Base-by-base conservation (phyloP, 2,329 filamentous ascomycete species). In the Epichloe hybrida region DNA sequence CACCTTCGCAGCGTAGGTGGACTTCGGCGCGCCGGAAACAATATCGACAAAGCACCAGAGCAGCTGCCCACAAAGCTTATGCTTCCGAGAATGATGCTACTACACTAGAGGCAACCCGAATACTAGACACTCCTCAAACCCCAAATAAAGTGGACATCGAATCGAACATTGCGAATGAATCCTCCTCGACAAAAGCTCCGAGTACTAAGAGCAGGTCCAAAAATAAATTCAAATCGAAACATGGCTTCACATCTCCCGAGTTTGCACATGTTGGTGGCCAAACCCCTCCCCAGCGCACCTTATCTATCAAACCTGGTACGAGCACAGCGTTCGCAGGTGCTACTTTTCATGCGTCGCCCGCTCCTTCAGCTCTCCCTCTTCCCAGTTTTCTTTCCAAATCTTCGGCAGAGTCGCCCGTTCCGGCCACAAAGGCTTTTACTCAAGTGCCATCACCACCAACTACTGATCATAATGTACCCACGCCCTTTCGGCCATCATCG, bases 341-440 rank as follows among this genome's bases (percentile, higher is more conserved):
- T 36, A 94, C 89, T 5, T 98, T 97, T 66, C 90, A 96, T 66
- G 87, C 89, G 40, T 97, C 93, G 8, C 93, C 93, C 20, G 91
- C 90, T 2, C 86, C 93, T 0, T 94, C 89, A 8, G 83, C 88
- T 23, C 74, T 98, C 35, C 93, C 93, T 0, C 85, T 96, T 52
- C 93, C 93, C 11, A 94, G 85, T 61, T 95, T 96, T 65, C 79
- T 74, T 36, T 84, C 85, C 31, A 90, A 85, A 60, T 82, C 87
- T 0, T 75, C 86, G 12, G 82, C 83, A 3, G 83, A 85, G 52
- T 83, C 82, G 3, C 79, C 76, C 5, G 54, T 55, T 45, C 46
- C 56, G 40, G 57, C 46, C 59, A 66, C 53, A 58, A 75, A 55
- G 66, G 57, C 57, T 17, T 52, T 56, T 46, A 54, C 62, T 51